Base-by-base conservation (phyloP, 2,329 filamentous ascomycete genomes). In the Cryphonectria radicalis region DNA sequence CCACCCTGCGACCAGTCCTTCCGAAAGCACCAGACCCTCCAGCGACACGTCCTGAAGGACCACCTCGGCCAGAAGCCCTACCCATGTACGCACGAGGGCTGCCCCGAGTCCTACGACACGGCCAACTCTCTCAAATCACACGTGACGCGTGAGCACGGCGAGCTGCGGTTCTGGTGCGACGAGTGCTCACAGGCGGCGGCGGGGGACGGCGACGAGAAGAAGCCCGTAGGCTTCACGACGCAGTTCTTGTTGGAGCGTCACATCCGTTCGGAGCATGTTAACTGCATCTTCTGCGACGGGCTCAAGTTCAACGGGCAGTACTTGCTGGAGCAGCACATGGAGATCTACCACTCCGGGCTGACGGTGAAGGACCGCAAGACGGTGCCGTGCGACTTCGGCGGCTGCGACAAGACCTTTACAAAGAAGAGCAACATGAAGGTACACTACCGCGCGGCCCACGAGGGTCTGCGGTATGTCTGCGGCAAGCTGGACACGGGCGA, bases 11-110 rank as follows among this genome's bases (percentile, higher is more conserved):
- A 88, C 25, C 88, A 93, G 81, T 90, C 89, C 28, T 98, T 98
- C 80, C 89, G 95, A 73, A 98, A 97, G 81, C 92, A 94, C 78
- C 90, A 94, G 74, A 97, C 94, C 0, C 86, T 98, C 22, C 90
- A 95, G 78, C 91, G 92, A 67, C 95, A 98, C 79, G 88, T 97
- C 74, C 89, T 91, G 68, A 88, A 89, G 13, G 91, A 90, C 17
- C 95, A 98, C 79, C 83, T 95, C 55, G 85, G 91, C 40, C 81
- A 91, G 72, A 89, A 91, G 63, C 90, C 93, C 0, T 97, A 90
- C 77, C 85, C 86, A 6, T 98, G 95, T 79, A 83, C 85, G 0
- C 85, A 91, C 70, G 76, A 77, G 22, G 79, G 76, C 62, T 98
- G 95, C 77, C 81, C 83, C 0, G 87, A 88, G 72, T 90, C 89